Percentiles rank a stretch among this genome's conserved stretches.
Conservation (phyloP, 768 basidiomycete species). For the Agaricus subrufescens region DNA sequence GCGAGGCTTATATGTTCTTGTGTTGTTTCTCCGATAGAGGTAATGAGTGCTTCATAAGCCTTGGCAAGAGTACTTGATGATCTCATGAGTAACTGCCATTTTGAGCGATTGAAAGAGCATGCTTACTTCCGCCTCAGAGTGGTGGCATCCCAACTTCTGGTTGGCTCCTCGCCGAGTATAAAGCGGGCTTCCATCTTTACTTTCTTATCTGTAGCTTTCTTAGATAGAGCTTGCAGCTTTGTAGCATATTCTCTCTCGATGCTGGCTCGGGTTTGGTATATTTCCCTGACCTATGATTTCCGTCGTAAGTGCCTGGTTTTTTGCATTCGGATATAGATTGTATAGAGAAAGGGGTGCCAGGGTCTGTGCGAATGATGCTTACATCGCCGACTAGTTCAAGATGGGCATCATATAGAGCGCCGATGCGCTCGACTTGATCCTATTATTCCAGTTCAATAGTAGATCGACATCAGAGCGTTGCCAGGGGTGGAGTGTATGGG, state of each 20-base stretch:
- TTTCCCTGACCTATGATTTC: slow-evolving; percentile 56
- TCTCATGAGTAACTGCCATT: slow-evolving; percentile 10
- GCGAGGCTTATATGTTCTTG: slow-evolving; percentile 69
- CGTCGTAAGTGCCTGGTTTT: neutral
- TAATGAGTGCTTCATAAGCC: slow-evolving; percentile 66
- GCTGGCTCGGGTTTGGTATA: slow-evolving; percentile 60
- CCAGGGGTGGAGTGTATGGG: neutral
- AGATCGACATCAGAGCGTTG: neutral
- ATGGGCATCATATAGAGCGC: slow-evolving; percentile 54
- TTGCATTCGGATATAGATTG: neutral
- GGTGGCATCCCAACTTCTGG: slow-evolving; percentile 52
- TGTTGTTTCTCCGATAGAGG: slow-evolving; percentile 52
- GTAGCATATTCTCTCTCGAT: slow-evolving; percentile 78
- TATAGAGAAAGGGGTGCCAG: no score
- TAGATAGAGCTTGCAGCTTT: slow-evolving; percentile 62
- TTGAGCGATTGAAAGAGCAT: neutral
- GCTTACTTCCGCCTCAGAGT: slow-evolving; percentile 52
- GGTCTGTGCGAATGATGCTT: slow-evolving; percentile 18
- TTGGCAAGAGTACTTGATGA: slow-evolving; percentile 58
- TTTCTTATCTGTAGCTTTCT: slow-evolving; percentile 71
- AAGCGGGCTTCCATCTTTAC: slow-evolving; percentile 47
- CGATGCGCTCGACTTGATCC: slow-evolving; percentile 73
- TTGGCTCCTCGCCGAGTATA: slow-evolving; percentile 65
- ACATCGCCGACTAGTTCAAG: slow-evolving; percentile 65
- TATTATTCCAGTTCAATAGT: slow-evolving; percentile 21